phyloP scores from a whole-genome alignment of 352 stramenopile genomes.

The Phytopythium mirpurense region DNA sequence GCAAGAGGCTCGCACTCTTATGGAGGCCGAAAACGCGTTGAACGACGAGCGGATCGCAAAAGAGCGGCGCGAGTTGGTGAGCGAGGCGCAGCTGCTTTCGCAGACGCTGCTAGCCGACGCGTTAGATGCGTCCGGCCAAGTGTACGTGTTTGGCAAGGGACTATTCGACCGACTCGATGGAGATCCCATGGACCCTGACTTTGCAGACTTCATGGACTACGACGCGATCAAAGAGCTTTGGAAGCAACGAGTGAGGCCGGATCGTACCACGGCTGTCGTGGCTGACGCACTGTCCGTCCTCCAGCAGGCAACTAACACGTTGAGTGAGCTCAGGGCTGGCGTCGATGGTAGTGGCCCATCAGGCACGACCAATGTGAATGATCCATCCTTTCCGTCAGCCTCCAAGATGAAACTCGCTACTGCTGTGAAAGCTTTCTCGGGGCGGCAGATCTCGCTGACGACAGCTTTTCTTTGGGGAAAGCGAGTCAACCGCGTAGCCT shows the following conservation, averaged over 20 bases:
- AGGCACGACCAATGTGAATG: neutral
- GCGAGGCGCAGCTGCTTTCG: slow-evolving; percentile 40
- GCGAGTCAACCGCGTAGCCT: slow-evolving; percentile 45
- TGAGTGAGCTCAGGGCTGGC: neutral
- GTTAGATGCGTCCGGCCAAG: slow-evolving; percentile 66
- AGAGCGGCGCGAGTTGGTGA: slow-evolving; percentile 40
- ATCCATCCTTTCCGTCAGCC: slow-evolving; percentile 13
- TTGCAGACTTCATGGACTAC: slow-evolving; percentile 76
- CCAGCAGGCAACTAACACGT: neutral
- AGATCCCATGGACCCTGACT: slow-evolving; percentile 45
- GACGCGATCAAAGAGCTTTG: slow-evolving; percentile 46
- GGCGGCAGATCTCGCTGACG: slow-evolving; percentile 48
- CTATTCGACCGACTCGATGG: slow-evolving; percentile 59
- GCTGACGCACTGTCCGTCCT: neutral
- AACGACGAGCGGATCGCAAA: slow-evolving; percentile 39
- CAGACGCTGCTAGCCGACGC: slow-evolving; percentile 42
- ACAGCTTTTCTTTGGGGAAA: slow-evolving; percentile 76
- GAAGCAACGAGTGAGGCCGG: slow-evolving; percentile 41
- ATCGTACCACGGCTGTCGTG: slow-evolving; percentile 1
- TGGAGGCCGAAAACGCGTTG: slow-evolving; percentile 47
- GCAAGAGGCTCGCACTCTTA: slow-evolving; percentile 46
- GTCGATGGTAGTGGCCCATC: neutral
- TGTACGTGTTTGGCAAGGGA: slow-evolving; percentile 76
- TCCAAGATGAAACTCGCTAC: slow-evolving; percentile 34
- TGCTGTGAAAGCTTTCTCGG: slow-evolving; percentile 39